Percentiles rank a stretch among this genome's conserved stretches.
Conservation (phyloP, 108 stramenopile genomes). For the Tribonema minus region DNA sequence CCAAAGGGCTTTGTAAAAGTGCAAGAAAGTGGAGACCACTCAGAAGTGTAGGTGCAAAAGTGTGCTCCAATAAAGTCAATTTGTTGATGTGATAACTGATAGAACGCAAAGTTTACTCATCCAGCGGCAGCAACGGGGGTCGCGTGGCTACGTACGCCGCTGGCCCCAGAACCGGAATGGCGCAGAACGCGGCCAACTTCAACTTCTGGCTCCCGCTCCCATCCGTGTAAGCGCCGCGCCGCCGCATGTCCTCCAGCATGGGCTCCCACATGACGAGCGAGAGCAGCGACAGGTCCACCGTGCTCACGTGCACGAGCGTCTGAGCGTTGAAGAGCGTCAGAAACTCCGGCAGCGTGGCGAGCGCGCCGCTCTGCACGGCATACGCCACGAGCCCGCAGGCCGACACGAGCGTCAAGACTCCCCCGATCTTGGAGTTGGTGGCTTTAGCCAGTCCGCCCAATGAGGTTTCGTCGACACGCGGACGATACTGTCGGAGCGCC, state of each 20-base stretch:
- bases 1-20: too few species aligned
- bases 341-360: not conserved
- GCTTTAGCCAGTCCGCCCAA: not conserved
- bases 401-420: not conserved
- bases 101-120: too few species aligned
- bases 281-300: not conserved
- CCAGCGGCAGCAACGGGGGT: not conserved
- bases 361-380: not conserved
- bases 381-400: not conserved
- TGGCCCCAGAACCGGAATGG: not conserved
- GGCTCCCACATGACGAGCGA: not conserved
- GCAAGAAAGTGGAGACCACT: too few species aligned
- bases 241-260: not conserved
- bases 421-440: not conserved
- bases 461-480: not conserved
- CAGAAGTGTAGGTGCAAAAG: too few species aligned
- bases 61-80: too few species aligned
- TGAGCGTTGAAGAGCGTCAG: not conserved
- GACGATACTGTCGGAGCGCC: not conserved
- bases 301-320: not conserved
- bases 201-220: not conserved
- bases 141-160: not conserved
- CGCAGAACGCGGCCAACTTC: not conserved
- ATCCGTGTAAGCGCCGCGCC: not conserved
- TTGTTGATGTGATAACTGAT: too few species aligned